Base-by-base conservation (phyloP, 441 rosid species). In the Populus hybrid region DNA sequence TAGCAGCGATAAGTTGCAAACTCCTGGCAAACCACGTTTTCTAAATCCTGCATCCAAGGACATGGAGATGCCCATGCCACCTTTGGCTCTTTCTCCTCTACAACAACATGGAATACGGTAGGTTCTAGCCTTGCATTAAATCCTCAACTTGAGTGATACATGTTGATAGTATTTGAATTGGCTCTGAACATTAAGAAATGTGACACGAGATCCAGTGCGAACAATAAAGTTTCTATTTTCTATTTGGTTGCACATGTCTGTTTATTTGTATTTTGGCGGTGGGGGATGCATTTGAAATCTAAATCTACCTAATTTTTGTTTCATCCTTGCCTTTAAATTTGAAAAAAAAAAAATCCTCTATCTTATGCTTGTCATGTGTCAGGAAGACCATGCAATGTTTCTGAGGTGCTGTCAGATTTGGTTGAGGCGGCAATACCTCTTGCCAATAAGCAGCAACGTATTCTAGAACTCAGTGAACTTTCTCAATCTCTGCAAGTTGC, bases 321-420 rank as follows among this genome's bases (percentile, higher is more conserved):
- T 80, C 20, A 74, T 71, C 69, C 57, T 46, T 72, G 30, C 65
- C 26, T 28, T 70, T 35, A 59, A 59, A 61, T 67, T 74, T 57
- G 70, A 46, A 46, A 46, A 46, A 46, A 23, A 23, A 46, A 11
- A 36, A 36, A 36, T 68, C 66, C 5, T 65, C 67, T 77, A 67
- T 84, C 86, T 86, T 83, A 87, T 87, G 87, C 72, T 83, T 76
- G 84, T 78, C 79, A 74, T 90, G 77, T 90, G 97, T 92, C 91
- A 93, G 97, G 92, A 93, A 95, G 95, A 90, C 97, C 97, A 0
- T 91, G 95, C 90, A 89, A 82, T 85, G 90, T 92, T 84, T 90
- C 94, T 82, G 87, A 82, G 80, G 94, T 95, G 74, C 88, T 94
- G 73, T 73, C 75, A 9, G 95, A 92, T 81, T 84, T 94, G 78